Evolutionary conservation across 495 filamentous ascomycete species (phyloP), one percentile per base, ranked within the genome.

Genomic region (Hypoxylon subgilvum): DNA sequence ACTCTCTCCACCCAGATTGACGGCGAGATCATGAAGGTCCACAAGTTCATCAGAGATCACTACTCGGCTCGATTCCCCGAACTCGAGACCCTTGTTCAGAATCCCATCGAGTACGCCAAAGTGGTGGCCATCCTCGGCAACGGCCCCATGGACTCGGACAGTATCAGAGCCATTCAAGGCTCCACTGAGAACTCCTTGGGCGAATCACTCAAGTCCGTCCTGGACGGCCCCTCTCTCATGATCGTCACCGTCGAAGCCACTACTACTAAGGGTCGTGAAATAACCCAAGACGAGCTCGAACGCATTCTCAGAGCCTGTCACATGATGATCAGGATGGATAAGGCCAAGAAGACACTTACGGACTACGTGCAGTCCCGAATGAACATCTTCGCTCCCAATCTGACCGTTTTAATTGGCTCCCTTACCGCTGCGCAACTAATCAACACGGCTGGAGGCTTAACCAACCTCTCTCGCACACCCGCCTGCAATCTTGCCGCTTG

Each of bases 311-410:
- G 83, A 46, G 92, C 91, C 6, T 97, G 93, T 73, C 82, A 91
- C 57, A 93, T 91, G 84, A 89, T 91, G 31, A 78, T 96, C 31
- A 83, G 84, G 49, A 86, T 98, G 12, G 92, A 97, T 64, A 84
- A 82, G 39, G 93, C 93, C 39, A 96, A 96, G 70, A 87, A 83
- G 49, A 88, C 84, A 25, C 84, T 97, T 40, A 97, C 92, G 2
- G 87, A 94, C 63, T 97, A 93, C 66, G 93, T 97, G n/a, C 87
- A 96, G 75, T 96, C 92, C 27, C 91, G 94, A 55, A 97, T 98
- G 90, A 93, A 85, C 62, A 81, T 96, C 39, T 97, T 96, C 65
- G 94, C 95, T 8, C 94, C 94, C 6, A 98, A 98, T 63, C 77
- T 97, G 28, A 95, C 95, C n/a, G 86, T 85, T 13, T 82, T 98